Conservation (phyloP, 2,329 filamentous ascomycete genomes). For the Aureobasidium sp. region DNA sequence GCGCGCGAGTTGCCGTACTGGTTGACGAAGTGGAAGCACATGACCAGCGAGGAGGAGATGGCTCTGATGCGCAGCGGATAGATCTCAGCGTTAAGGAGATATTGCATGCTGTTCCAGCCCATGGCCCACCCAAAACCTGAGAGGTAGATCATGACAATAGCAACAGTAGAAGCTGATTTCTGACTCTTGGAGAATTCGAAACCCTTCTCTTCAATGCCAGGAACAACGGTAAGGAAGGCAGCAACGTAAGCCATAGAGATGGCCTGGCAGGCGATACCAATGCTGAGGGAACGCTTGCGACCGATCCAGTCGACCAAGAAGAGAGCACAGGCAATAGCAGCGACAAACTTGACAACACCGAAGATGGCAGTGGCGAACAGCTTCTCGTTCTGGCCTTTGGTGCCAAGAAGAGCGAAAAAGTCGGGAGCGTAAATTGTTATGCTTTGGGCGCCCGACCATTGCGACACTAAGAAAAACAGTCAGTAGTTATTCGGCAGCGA, state of each 20-base stretch:
- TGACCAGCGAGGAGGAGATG: slow-evolving; percentile 60
- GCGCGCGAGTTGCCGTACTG: slow-evolving; percentile 71
- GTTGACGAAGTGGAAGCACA: slow-evolving; percentile 72
- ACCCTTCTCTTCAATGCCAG: slow-evolving; percentile 41
- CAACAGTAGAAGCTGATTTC: slow-evolving; percentile 53
- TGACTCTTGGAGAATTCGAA: slow-evolving; percentile 40
- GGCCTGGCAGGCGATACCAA: slow-evolving; percentile 41
- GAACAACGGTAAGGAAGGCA: slow-evolving; percentile 44
- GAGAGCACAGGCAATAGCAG: slow-evolving; percentile 59
- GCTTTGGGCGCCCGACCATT: slow-evolving; percentile 61
- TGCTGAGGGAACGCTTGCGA: slow-evolving; percentile 49
- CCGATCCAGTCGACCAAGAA: slow-evolving; percentile 73
- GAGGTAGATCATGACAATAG: slow-evolving; percentile 47
- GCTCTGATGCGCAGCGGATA: slow-evolving; percentile 68
- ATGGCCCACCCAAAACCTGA: slow-evolving; percentile 62
- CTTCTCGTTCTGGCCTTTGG: slow-evolving; percentile 56
- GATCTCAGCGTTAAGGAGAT: slow-evolving; percentile 62
- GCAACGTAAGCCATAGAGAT: slow-evolving; percentile 44
- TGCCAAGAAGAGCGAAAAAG: slow-evolving; percentile 62
- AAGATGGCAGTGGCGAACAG: slow-evolving; percentile 66
- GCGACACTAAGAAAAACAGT: slow-evolving; percentile 29
- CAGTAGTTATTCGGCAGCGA: too few species aligned
- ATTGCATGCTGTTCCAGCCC: slow-evolving; percentile 69
- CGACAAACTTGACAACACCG: slow-evolving; percentile 62
- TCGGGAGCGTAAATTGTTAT: slow-evolving; percentile 70